phyloP scores from a whole-genome alignment of 176 grass and related monocot species.

The Aegilops speltoides region DNA sequence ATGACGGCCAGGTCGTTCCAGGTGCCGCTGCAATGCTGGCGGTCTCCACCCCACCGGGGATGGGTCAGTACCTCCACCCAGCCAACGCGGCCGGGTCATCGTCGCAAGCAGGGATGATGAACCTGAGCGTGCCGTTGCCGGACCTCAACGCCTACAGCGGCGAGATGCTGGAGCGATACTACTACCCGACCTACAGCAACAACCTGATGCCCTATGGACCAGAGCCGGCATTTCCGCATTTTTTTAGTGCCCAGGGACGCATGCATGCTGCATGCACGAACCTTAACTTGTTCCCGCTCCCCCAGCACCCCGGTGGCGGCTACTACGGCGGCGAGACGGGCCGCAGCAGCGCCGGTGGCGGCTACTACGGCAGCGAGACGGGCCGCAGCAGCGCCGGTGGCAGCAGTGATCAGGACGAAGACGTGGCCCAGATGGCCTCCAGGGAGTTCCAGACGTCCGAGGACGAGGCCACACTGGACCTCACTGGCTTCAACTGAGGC shows the following conservation, averaged over 20 bases:
- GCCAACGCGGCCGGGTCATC: background rate
- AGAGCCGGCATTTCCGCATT: background rate
- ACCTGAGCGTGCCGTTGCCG: background rate
- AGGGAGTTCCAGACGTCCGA: constrained; percentile 24
- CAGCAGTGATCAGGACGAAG: background rate
- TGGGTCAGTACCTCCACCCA: background rate
- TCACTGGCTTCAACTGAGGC: constrained; percentile 2
- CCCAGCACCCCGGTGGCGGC: background rate
- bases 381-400: background rate
- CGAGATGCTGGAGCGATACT: background rate
- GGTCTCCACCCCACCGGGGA: background rate
- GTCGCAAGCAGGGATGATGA: background rate
- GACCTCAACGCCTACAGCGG: constrained; percentile 16
- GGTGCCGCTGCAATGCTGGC: fast-evolving
- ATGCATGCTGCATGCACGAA: background rate
- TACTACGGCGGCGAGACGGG: background rate
- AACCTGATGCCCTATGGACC: background rate
- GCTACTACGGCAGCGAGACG: background rate
- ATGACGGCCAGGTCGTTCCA: background rate
- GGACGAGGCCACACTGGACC: constrained; percentile 4
- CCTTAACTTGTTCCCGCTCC: background rate
- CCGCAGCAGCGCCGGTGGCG: background rate
- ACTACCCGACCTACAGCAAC: background rate
- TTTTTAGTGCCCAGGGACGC: background rate
- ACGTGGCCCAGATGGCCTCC: constrained; percentile 17